Evolutionary conservation across 78 protist genomes (phyloP).

Genomic region (Dictyostelium discoideum): DNA sequence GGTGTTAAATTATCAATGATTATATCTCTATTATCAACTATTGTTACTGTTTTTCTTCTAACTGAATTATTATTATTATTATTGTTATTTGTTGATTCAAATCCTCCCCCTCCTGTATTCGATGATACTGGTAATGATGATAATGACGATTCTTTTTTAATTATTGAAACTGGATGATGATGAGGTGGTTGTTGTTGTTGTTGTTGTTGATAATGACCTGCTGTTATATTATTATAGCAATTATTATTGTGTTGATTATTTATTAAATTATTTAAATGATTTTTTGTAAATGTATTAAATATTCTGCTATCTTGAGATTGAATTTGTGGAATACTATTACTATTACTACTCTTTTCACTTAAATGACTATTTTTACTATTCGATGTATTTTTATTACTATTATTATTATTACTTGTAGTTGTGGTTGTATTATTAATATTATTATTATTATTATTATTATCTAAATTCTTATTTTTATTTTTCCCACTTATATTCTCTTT

Average conservation of each 20-base stretch:
- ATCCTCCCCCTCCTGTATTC: not conserved
- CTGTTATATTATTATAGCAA: not conserved
- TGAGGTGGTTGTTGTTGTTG: not conserved
- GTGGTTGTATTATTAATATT: not conserved
- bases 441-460: not conserved
- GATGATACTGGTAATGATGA: not conserved
- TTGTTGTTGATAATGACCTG: not conserved
- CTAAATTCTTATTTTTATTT: not conserved
- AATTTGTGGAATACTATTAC: not conserved
- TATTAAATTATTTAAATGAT: not conserved
- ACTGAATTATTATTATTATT: not conserved
- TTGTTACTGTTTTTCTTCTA: slow-evolving; percentile 24
- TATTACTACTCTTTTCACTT: slow-evolving; percentile 3
- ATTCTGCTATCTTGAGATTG: slow-evolving; percentile 15
- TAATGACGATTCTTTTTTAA: slow-evolving; percentile 1
- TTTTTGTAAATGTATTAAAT: slow-evolving; percentile 2
- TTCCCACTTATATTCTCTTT: slow-evolving; percentile 7
- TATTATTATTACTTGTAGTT: not conserved
- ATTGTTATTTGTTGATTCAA: not conserved
- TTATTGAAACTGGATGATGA: not conserved
- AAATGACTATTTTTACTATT: not conserved
- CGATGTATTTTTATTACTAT: not conserved
- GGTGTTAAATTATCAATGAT: not conserved
- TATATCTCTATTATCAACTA: not conserved
- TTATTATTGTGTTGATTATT: not conserved